Evolutionary conservation across 1,284 basidiomycete genomes (phyloP), one percentile per base, ranked within the genome.

Genomic region (Coniferiporia sulphurascens): DNA sequence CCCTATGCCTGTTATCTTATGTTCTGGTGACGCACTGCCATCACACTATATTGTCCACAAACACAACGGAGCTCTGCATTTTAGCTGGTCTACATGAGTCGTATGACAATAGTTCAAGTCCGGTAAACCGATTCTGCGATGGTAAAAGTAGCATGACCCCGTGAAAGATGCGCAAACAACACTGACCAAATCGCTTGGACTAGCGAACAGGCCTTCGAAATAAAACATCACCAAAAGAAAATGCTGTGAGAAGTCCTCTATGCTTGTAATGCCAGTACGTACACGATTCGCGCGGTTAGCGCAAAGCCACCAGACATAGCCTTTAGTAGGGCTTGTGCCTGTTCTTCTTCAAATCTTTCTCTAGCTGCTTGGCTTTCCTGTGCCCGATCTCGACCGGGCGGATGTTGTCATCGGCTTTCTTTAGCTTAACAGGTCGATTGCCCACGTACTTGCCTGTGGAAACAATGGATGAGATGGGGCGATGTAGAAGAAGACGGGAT

Each of bases 361-460:
- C 90, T 32, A 93, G 75, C 69, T 88, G 82, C 68, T 85, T 86
- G 8, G 93, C 92, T 70, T 95, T 96, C 60, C 88, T 82, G 69
- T 93, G 91, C 0, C 95, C 95, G 65, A 97, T 96, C 70, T 95
- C 91, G 60, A 98, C 95, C 27, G 93, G 89, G 60, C 90, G 83
- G 65, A 98, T 89, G 61, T 88, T 86, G 64, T 80, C 79, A 68
- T 93, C 89, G 48, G 93, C 93, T 71, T 93, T 94, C 76, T 89
- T 91, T 61, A 98, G 81, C 68, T 92, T 93, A 65, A 98, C 86
- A 19, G 95, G 95, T 62, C 95, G 83, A 70, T 96, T 97, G 44
- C 95, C 95, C 56, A 98, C 94, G 72, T 98, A 98, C 78, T 98
- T 97, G 65, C 94, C 94, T 95, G 65, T 6, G 19, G 62, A 6